phyloP scores from a whole-genome alignment of 371 early-diverging fungal genomes.

The Mucor plumbeus region DNA sequence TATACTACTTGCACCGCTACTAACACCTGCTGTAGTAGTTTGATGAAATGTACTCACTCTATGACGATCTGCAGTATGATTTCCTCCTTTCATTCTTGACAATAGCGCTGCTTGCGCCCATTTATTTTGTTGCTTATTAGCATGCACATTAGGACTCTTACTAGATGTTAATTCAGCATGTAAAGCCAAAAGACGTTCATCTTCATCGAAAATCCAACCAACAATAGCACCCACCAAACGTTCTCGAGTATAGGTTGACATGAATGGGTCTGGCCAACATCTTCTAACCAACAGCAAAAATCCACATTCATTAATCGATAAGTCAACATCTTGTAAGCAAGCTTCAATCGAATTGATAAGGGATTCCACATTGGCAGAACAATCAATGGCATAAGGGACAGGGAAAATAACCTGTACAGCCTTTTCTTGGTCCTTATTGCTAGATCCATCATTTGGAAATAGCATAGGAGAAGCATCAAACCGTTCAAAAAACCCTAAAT shows the following conservation, averaged over 20 bases:
- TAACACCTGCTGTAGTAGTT: constrained; percentile 31
- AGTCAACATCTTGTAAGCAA: constrained; percentile 55
- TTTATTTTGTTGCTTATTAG: constrained; percentile 33
- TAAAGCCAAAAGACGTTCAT: constrained; percentile 47
- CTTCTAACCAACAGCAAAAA: constrained; percentile 54
- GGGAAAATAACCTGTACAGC: constrained; percentile 56
- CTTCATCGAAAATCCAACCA: constrained; percentile 62
- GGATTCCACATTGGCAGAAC: constrained; percentile 52
- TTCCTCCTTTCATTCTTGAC: constrained; percentile 33
- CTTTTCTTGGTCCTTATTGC: not conserved
- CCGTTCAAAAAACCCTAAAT: constrained; percentile 61
- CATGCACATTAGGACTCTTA: constrained; percentile 1
- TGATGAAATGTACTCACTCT: constrained; percentile 33
- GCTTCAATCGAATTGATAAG: constrained; percentile 58
- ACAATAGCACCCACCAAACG: constrained; percentile 54
- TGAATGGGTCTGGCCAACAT: constrained; percentile 66
- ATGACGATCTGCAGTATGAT: constrained; percentile 17
- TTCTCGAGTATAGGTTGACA: constrained; percentile 55
- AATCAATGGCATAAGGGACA: constrained; percentile 58
- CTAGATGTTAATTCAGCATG: constrained; percentile 43
- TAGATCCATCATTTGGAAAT: constrained; percentile 26
- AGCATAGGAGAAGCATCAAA: constrained; percentile 55
- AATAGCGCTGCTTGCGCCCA: constrained; percentile 41
- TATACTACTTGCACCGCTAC: constrained; percentile 48
- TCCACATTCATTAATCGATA: constrained; percentile 64